phyloP scores from a whole-genome alignment of 2,329 filamentous ascomycete genomes.

The Fusarium continuum region DNA sequence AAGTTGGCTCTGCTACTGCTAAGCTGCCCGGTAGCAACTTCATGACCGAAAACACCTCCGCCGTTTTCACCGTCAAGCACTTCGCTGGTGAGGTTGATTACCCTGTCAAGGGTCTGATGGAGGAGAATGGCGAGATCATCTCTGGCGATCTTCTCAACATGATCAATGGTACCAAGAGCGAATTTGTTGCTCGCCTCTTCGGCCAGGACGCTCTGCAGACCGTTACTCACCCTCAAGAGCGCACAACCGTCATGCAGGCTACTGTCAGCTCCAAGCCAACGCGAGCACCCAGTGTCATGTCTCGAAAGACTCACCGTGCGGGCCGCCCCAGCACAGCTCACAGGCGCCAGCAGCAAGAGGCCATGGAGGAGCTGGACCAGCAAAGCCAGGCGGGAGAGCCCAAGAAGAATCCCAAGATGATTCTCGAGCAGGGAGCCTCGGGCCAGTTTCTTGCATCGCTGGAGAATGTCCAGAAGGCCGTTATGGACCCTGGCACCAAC shows the following conservation, averaged over 20 bases:
- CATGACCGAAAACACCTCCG: slow-evolving; percentile 79
- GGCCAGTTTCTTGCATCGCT: slow-evolving; percentile 91
- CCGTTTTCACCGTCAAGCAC: slow-evolving; percentile 90
- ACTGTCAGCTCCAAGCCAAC: slow-evolving; percentile 96
- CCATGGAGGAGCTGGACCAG: slow-evolving; percentile 58
- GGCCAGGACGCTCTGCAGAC: slow-evolving; percentile 96
- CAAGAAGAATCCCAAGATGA: slow-evolving; percentile 54
- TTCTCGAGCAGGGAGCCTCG: slow-evolving; percentile 82
- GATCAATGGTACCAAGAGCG: slow-evolving; percentile 85
- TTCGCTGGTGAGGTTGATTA: slow-evolving; percentile 98
- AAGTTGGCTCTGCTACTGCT: slow-evolving; percentile 77
- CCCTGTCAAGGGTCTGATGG: slow-evolving; percentile 82
- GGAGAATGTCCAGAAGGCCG: slow-evolving; percentile 88
- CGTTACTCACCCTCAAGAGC: slow-evolving; percentile 91
- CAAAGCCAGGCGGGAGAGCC: slow-evolving; percentile 59
- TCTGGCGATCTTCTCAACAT: slow-evolving; percentile 96
- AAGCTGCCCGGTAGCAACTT: slow-evolving; percentile 90
- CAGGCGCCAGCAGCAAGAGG: slow-evolving; percentile 54
- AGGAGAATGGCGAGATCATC: slow-evolving; percentile 96
- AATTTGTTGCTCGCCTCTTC: slow-evolving; percentile 89
- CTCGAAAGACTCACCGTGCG: slow-evolving; percentile 70
- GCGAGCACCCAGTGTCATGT: slow-evolving; percentile 91
- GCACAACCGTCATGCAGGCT: slow-evolving; percentile 90
- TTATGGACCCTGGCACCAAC: slow-evolving; percentile 85
- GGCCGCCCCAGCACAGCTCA: slow-evolving; percentile 47